phyloP scores from a whole-genome alignment of 73 alveolate genomes.

The Tetrahymena malaccensis region DNA sequence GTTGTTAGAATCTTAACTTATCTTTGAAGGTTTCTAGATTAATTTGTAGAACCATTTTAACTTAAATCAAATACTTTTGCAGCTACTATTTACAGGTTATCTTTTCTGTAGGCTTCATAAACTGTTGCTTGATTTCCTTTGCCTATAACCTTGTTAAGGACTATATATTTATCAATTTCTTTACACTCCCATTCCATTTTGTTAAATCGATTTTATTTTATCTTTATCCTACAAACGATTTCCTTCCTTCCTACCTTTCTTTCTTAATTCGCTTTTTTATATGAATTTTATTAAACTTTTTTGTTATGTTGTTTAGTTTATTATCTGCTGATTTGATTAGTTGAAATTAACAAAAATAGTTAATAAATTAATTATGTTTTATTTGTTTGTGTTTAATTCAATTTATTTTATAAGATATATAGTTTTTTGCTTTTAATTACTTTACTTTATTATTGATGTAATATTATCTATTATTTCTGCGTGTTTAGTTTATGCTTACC shows the following conservation, averaged over 20 bases:
- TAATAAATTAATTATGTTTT: no score
- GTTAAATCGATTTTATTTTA: not conserved
- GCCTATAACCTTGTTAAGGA: not conserved
- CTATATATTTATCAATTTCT: not conserved
- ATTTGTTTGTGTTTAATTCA: not conserved
- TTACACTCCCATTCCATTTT: not conserved
- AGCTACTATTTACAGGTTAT: not conserved
- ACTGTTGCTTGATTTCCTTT: not conserved
- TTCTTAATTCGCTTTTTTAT: not conserved
- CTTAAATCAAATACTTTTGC: not conserved
- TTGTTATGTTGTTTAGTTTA: not conserved
- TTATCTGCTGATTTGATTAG: not conserved
- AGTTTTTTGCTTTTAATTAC: not conserved
- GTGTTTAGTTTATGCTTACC: not conserved
- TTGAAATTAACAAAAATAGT: not conserved
- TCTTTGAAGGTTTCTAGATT: not conserved
- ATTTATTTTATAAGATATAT: no score
- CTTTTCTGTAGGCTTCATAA: not conserved
- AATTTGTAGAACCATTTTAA: not conserved
- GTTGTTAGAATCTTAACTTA: not conserved
- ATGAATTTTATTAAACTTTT: no score
- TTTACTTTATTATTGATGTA: not conserved
- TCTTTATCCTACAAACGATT: not conserved
- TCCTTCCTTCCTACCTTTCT: not conserved
- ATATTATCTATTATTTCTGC: not conserved